Evolutionary conservation across 306 rosid species (phyloP), one percentile per base, ranked within the genome.

Genomic region (Pyrus betulifolia): DNA sequence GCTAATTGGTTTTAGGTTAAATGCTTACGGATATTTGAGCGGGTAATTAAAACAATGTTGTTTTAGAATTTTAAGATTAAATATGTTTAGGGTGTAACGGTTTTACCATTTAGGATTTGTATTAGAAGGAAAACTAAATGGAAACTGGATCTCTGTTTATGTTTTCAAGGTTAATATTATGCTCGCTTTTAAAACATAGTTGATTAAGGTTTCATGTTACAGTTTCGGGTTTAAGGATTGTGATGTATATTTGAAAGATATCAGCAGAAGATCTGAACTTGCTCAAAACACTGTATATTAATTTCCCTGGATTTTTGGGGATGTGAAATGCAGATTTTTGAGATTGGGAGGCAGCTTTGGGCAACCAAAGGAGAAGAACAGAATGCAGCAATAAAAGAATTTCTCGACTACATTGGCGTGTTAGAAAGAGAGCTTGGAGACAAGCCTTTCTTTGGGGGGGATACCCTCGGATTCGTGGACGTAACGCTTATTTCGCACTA

Each of bases 351-450:
- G 54, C 82, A 55, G 23, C 4, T 82, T 54, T 74, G 74, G 65
- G 68, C 35, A 51, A 68, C 82, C 11, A 69, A 82, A 31, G 80
- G 86, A 63, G 70, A 74, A 42, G 77, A 82, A 28, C 74, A 67
- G 51, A 71, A 75, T 25, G 78, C 70, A 30, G 83, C 76, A 38
- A 69, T 25, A 63, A 72, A 74, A 11, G 81, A 79, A 27, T 42
- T 74, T 22, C 17, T 78, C 4, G 61, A 74, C 59, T 19, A 10
- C 74, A 25, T 81, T 12, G 65, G 59, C 44, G 11, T 60, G 27
- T 21, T 81, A 14, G 77, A 78, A 44, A 78, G 54, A 40, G 78
- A 74, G 78, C 83, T 84, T 21, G 87, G 85, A 8, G 85, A 78
- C 13, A 84, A 70, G 64, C 11, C 76, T 22, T 81, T 57, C 69